These are phyloP conservation scores for Castanea crenata DNA, from an alignment of 306 rosid species.

Conservation along the genomic window DNA sequence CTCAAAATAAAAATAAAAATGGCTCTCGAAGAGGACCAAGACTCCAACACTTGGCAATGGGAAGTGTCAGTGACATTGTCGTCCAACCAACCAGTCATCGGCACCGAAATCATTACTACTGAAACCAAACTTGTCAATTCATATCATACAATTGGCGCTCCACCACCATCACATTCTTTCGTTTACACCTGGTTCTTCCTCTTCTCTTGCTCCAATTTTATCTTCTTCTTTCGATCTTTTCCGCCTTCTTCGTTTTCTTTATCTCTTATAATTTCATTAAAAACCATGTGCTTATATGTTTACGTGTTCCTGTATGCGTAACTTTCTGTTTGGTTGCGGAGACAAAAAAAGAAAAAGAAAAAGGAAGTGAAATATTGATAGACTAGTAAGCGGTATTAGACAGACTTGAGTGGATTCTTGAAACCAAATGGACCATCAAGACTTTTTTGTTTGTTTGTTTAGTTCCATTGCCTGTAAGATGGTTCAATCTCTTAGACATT, in stretches of 20 bases:
- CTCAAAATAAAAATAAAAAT: neutral
- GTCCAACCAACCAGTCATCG: conserved; percentile 18
- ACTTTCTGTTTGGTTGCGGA: neutral
- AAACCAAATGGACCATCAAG: neutral
- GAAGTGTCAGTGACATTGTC: neutral
- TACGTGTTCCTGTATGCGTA: neutral
- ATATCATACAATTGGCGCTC: no score
- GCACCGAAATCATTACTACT: neutral
- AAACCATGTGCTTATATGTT: neutral
- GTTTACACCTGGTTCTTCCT: conserved; percentile 18
- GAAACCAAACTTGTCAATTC: neutral
- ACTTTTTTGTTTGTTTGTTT: neutral
- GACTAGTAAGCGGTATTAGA: neutral
- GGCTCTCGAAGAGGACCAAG: neutral
- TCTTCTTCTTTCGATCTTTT: neutral
- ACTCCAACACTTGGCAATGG: neutral
- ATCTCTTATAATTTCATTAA: neutral
- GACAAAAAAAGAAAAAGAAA: neutral
- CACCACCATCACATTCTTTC: neutral
- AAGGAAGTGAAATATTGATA: neutral
- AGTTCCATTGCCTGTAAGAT: no score
- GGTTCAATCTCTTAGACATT: neutral
- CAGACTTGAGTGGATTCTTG: neutral
- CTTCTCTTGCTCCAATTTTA: neutral
- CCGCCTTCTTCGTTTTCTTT: neutral